Evolutionary conservation across 2,329 filamentous ascomycete genomes (phyloP).

Genomic region (Paraphaeosphaeria sporulosa): DNA sequence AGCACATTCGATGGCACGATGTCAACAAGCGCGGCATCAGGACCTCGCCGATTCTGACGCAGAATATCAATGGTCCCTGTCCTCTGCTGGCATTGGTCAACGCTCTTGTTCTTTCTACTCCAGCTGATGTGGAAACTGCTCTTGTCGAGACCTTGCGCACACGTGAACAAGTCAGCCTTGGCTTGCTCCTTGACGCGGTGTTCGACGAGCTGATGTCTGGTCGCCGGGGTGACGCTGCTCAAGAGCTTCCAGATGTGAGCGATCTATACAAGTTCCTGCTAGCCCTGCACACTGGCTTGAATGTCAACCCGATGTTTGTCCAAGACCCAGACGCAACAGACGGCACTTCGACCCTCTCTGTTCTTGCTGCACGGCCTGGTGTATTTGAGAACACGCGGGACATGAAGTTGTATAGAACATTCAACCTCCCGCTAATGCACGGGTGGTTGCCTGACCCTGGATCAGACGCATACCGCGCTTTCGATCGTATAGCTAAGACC

Average conservation of each 20-base stretch:
- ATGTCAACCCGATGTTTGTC: slow-evolving; percentile 91
- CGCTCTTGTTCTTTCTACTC: slow-evolving; percentile 83
- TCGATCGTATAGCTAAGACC: slow-evolving; percentile 77
- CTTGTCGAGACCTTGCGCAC: slow-evolving; percentile 79
- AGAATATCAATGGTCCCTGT: slow-evolving; percentile 94
- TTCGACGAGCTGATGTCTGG: slow-evolving; percentile 92
- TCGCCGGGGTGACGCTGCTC: slow-evolving; percentile 68
- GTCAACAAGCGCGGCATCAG: slow-evolving; percentile 66
- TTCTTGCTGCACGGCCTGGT: slow-evolving; percentile 63
- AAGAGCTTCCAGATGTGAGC: slow-evolving; percentile 80
- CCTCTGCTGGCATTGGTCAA: slow-evolving; percentile 93
- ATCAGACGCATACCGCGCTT: slow-evolving; percentile 72
- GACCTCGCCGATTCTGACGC: slow-evolving; percentile 85
- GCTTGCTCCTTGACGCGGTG: slow-evolving; percentile 83
- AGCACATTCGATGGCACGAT: slow-evolving; percentile 88
- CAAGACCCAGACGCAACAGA: slow-evolving; percentile 55
- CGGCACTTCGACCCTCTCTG: slow-evolving; percentile 45
- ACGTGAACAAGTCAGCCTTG: slow-evolving; percentile 87
- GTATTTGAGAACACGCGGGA: slow-evolving; percentile 87
- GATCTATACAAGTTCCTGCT: slow-evolving; percentile 89
- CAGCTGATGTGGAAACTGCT: slow-evolving; percentile 69
- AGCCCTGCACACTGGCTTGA: slow-evolving; percentile 94
- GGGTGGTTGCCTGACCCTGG: slow-evolving; percentile 82
- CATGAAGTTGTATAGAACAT: slow-evolving; percentile 90
- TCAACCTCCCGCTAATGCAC: slow-evolving; percentile 87